Conservation (phyloP, 1,284 basidiomycete genomes). For the Dichomitus squalens region DNA sequence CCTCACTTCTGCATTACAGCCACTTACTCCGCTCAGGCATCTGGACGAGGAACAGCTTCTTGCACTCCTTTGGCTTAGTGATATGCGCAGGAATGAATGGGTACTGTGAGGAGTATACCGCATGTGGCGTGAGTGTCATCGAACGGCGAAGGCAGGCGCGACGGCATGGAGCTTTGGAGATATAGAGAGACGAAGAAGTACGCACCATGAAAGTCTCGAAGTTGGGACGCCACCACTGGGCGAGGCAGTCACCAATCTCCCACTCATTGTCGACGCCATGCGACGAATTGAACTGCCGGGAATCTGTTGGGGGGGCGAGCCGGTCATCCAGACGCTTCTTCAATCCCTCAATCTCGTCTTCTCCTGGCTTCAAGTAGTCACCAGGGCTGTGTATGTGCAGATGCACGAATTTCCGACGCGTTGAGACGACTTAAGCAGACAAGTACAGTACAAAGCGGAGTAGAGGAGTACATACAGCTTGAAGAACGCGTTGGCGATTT, state of each 20-base stretch:
- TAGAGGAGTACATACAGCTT: slow-evolving; percentile 75
- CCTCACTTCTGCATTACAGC: background rate
- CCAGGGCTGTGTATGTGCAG: slow-evolving; percentile 67
- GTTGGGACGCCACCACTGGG: slow-evolving; percentile 97
- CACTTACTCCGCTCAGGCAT: slow-evolving; percentile 90
- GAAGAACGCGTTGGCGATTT: slow-evolving; percentile 98
- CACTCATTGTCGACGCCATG: slow-evolving; percentile 86
- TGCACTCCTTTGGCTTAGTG: slow-evolving; percentile 97
- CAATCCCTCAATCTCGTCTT: slow-evolving; percentile 90
- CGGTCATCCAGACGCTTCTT: slow-evolving; percentile 87
- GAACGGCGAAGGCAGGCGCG: no score
- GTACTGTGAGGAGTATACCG: slow-evolving; percentile 60
- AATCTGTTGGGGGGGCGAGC: slow-evolving; percentile 74
- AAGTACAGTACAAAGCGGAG: background rate
- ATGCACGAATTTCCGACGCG: background rate
- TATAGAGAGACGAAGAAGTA: background rate
- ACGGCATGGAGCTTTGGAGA: background rate
- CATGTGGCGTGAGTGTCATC: background rate
- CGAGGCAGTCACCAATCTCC: slow-evolving; percentile 94
- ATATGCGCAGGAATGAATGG: slow-evolving; percentile 97
- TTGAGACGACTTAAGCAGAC: background rate
- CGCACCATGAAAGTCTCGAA: slow-evolving; percentile 98
- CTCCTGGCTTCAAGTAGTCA: slow-evolving; percentile 96
- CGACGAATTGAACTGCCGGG: slow-evolving; percentile 67
- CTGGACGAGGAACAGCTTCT: slow-evolving; percentile 94